Conservation (phyloP, 2,329 filamentous ascomycete genomes). For the Aspergillus felis region DNA sequence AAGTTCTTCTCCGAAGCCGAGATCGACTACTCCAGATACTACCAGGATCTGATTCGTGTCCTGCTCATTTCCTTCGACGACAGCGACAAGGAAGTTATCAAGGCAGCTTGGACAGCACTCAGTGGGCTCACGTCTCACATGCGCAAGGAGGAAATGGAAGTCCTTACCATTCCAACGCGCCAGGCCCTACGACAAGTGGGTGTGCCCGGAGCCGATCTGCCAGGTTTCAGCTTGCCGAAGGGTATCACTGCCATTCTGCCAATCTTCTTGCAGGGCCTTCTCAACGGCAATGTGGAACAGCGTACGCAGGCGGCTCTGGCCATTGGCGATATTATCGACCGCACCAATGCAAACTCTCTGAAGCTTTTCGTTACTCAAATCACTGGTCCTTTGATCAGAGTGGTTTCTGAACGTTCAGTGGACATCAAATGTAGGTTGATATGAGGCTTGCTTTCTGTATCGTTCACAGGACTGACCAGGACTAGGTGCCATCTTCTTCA, state of each 20-base stretch:
- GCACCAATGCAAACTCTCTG: slow-evolving; percentile 79
- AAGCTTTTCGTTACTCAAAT: slow-evolving; percentile 97
- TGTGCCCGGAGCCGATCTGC: slow-evolving; percentile 75
- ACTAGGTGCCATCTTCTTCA: slow-evolving; percentile 78
- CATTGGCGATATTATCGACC: slow-evolving; percentile 92
- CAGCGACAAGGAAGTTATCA: slow-evolving; percentile 75
- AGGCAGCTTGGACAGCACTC: slow-evolving; percentile 82
- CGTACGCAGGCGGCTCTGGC: slow-evolving; percentile 86
- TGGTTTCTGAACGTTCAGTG: slow-evolving; percentile 91
- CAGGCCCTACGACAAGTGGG: slow-evolving; percentile 85
- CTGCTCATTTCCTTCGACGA: slow-evolving; percentile 92
- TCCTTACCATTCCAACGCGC: slow-evolving; percentile 78
- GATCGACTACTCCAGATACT: slow-evolving; percentile 91
- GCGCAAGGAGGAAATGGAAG: slow-evolving; percentile 97
- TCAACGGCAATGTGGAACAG: slow-evolving; percentile 93
- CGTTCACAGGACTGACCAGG: slow-evolving; percentile 15
- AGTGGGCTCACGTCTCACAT: slow-evolving; percentile 83
- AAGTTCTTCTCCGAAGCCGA: slow-evolving; percentile 78
- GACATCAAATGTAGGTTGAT: slow-evolving; percentile 69
- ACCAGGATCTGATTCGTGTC: slow-evolving; percentile 88
- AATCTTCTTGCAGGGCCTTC: slow-evolving; percentile 94
- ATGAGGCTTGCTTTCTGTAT: neutral
- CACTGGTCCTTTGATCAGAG: slow-evolving; percentile 93
- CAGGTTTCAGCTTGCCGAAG: slow-evolving; percentile 88
- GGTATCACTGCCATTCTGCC: slow-evolving; percentile 94